Evolutionary conservation across 2,329 filamentous ascomycete species (phyloP).

Genomic region (Pseudocercospora vitis): DNA sequence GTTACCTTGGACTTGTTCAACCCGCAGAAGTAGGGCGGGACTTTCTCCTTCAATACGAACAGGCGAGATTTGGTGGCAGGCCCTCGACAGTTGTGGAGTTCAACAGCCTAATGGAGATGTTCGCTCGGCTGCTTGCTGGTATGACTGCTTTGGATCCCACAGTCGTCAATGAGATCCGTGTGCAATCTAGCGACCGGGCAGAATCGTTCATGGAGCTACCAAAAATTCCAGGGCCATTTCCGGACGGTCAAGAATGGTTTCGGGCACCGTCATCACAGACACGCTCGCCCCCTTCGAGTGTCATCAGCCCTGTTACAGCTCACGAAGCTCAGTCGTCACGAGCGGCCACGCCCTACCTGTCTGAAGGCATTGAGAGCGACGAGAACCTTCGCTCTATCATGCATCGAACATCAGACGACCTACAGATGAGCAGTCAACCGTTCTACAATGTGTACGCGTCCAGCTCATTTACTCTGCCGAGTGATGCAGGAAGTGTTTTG

Average conservation of each 20-base stretch:
- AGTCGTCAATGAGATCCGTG: slow-evolving; percentile 47
- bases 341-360: slow-evolving; percentile 27
- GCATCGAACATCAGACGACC: slow-evolving; percentile 17
- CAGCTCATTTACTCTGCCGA: slow-evolving; percentile 28
- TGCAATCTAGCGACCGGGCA: slow-evolving; percentile 32
- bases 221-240: slow-evolving; percentile 5
- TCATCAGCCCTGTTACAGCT: slow-evolving; percentile 34
- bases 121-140: slow-evolving; percentile 73
- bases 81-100: slow-evolving; percentile 71
- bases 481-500: slow-evolving; percentile 34
- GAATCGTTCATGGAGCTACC: slow-evolving; percentile 7
- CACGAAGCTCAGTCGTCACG: slow-evolving; percentile 25
- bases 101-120: slow-evolving; percentile 75
- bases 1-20: slow-evolving; percentile 63
- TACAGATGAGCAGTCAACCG: slow-evolving; percentile 1
- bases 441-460: slow-evolving; percentile 17
- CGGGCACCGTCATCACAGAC: slow-evolving; percentile 18
- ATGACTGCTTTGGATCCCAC: slow-evolving; percentile 66
- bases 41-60: slow-evolving; percentile 79
- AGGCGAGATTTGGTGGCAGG: slow-evolving; percentile 74
- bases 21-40: slow-evolving; percentile 50
- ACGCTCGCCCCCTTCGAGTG: slow-evolving; percentile 25
- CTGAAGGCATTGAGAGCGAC: slow-evolving; percentile 24
- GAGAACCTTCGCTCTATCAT: slow-evolving; percentile 34
- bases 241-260: slow-evolving; percentile 5